Percentiles rank a stretch among this genome's conserved stretches.
Conservation (phyloP, 1,284 basidiomycete genomes). For the Pulchroboletus neoregius region DNA sequence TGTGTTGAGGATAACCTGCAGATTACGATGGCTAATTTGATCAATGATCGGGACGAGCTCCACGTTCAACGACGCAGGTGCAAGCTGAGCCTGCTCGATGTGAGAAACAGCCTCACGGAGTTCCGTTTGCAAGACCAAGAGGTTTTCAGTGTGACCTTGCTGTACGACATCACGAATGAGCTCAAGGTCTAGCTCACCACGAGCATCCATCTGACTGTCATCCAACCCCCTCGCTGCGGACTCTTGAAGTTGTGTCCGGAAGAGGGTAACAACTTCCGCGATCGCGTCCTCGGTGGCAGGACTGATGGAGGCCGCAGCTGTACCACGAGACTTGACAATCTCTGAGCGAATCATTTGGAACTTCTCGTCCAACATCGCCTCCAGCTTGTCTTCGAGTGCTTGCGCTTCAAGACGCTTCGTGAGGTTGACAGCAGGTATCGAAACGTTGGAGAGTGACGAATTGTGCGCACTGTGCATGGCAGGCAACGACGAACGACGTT, state of each 20-base stretch:
- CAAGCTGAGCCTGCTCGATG: conserved; percentile 32
- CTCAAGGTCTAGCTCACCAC: conserved; percentile 73
- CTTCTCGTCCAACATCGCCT: conserved; percentile 62
- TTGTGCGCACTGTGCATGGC: conserved; percentile 43
- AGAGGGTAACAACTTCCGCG: conserved; percentile 60
- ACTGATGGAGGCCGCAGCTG: conserved; percentile 33
- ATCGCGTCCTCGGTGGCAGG: conserved; percentile 56
- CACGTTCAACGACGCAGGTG: conserved; percentile 17
- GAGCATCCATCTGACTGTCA: conserved; percentile 65
- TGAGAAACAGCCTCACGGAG: conserved; percentile 44
- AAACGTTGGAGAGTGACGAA: conserved; percentile 41
- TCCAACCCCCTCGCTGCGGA: conserved; percentile 55
- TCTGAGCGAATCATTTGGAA: conserved; percentile 50
- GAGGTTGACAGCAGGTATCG: conserved; percentile 49
- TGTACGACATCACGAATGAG: conserved; percentile 67
- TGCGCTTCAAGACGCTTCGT: conserved; percentile 55
- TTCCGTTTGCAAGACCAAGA: conserved; percentile 56
- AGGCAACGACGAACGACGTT: conserved; percentile 61
- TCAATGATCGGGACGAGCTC: conserved; percentile 48
- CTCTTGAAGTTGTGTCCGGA: conserved; percentile 63
- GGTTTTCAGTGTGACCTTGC: conserved; percentile 58
- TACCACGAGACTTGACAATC: conserved; percentile 29
- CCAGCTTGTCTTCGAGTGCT: conserved; percentile 55
- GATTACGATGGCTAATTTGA: conserved; percentile 50
- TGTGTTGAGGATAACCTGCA: conserved; percentile 54